Conservation (phyloP, 2,329 filamentous ascomycete genomes). For the Penicillium sp. region DNA sequence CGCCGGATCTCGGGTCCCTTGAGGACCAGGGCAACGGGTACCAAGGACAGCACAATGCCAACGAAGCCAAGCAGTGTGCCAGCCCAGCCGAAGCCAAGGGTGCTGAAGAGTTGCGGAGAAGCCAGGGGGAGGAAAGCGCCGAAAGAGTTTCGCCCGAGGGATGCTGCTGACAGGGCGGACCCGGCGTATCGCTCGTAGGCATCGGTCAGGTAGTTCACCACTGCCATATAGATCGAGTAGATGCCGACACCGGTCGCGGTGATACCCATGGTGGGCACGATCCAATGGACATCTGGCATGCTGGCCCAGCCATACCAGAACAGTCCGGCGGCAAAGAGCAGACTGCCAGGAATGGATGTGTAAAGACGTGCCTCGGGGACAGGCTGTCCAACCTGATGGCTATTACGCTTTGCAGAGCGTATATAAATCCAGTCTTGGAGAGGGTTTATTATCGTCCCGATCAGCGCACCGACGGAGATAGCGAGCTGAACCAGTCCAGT, state of each 20-base stretch:
- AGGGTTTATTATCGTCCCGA: slow-evolving; percentile 42
- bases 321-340: slow-evolving; percentile 34
- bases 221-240: slow-evolving; percentile 46
- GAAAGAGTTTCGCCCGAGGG: slow-evolving; percentile 44
- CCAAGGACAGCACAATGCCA: slow-evolving; percentile 36
- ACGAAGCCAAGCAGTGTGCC: slow-evolving; percentile 45
- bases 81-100: slow-evolving; percentile 45
- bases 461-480: slow-evolving; percentile 42
- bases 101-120: slow-evolving; percentile 39
- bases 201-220: slow-evolving; percentile 49
- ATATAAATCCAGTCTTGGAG: slow-evolving; percentile 35
- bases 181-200: slow-evolving; percentile 50
- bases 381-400: slow-evolving; percentile 35
- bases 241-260: slow-evolving; percentile 42
- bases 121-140: slow-evolving; percentile 48
- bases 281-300: slow-evolving; percentile 29
- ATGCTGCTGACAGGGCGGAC: slow-evolving; percentile 46
- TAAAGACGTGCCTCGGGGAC: slow-evolving; percentile 46
- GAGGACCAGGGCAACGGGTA: slow-evolving; percentile 38
- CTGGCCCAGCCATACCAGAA: slow-evolving; percentile 39
- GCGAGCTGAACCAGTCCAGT: slow-evolving; percentile 43
- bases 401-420: slow-evolving; percentile 26
- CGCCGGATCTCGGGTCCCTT: not conserved
- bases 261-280: slow-evolving; percentile 32
- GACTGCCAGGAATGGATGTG: slow-evolving; percentile 40